Evolutionary conservation across 495 filamentous ascomycete genomes (phyloP).

Genomic region (Ascobolus immersus): DNA sequence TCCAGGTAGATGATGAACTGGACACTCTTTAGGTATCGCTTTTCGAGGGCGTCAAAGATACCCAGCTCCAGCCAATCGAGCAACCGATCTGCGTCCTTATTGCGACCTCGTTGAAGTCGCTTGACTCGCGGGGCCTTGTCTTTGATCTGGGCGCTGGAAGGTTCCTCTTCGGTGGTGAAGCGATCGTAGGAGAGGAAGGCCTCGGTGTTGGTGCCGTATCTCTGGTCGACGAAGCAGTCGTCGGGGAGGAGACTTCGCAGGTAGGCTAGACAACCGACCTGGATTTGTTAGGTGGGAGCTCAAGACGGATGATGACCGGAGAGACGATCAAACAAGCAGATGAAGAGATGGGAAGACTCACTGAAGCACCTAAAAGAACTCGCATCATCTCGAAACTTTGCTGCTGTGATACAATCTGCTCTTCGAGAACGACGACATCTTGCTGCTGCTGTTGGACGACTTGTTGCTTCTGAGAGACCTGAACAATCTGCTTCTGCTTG

Average conservation of each 20-base stretch:
- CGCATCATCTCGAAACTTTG: slow-evolving; percentile 17
- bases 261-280: slow-evolving; percentile 11
- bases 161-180: slow-evolving; percentile 8
- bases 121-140: slow-evolving; percentile 9
- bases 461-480: too few relatives aligned
- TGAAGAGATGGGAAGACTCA: slow-evolving; percentile 6
- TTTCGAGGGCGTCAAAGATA: slow-evolving; percentile 12
- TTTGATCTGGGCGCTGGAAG: slow-evolving; percentile 6
- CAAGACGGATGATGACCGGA: too few relatives aligned
- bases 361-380: slow-evolving; percentile 14
- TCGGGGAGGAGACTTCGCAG: slow-evolving; percentile 15
- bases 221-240: slow-evolving; percentile 14
- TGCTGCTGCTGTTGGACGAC: slow-evolving; percentile 54
- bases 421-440: slow-evolving; percentile 29
- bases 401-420: too few relatives aligned
- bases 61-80: slow-evolving; percentile 16
- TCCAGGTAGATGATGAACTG: slow-evolving; percentile 14
- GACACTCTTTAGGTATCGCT: slow-evolving; percentile 15
- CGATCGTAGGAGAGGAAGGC: slow-evolving; percentile 8
- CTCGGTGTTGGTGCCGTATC: slow-evolving; percentile 9
- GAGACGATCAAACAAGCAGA: too few relatives aligned
- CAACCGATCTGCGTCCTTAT: slow-evolving; percentile 13
- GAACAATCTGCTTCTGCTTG: too few relatives aligned
- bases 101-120: slow-evolving; percentile 13
- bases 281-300: not conserved